Conservation (phyloP, 1,284 basidiomycete species). For the Cryptococcus hybrid region DNA sequence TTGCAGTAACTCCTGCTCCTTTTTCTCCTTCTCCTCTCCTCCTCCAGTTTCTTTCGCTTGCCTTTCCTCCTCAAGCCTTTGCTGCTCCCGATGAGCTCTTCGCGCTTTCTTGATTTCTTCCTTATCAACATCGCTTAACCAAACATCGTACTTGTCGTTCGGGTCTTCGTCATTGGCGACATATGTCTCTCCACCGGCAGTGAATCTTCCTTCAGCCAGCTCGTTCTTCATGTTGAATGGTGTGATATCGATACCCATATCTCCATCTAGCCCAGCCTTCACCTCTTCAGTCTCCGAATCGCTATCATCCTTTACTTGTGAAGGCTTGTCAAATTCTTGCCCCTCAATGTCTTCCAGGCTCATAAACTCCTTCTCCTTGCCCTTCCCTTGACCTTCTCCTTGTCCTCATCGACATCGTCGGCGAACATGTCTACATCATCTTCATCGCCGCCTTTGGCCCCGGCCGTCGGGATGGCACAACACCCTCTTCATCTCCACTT, state of each 20-base stretch:
- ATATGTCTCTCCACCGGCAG: constrained; percentile 82
- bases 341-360: constrained; percentile 92
- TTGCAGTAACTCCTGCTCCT: constrained; percentile 64
- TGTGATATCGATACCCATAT: constrained; percentile 90
- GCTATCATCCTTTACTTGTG: constrained; percentile 59
- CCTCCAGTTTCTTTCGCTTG: constrained; percentile 58
- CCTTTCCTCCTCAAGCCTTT: constrained; percentile 65
- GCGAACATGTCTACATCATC: constrained; percentile 85
- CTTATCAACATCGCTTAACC: constrained; percentile 90
- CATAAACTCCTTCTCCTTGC: constrained; percentile 71
- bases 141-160: constrained; percentile 87
- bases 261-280: constrained; percentile 38
- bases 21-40: constrained; percentile 53
- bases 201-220: constrained; percentile 96
- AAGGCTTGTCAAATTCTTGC: constrained; percentile 69
- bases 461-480: constrained; percentile 68
- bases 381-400: constrained; percentile 24
- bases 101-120: constrained; percentile 81
- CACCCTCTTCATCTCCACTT: constrained; percentile 79
- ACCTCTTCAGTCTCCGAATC: constrained; percentile 4
- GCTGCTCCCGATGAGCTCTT: constrained; percentile 66
- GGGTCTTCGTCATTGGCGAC: constrained; percentile 78
- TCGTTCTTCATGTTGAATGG: constrained; percentile 99
- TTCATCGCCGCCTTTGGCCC: constrained; percentile 54
- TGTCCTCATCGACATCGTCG: constrained; percentile 27